These are phyloP conservation scores for Eucalyptus albens DNA, from an alignment of 345 rosid genomes.

Conservation along the genomic window DNA sequence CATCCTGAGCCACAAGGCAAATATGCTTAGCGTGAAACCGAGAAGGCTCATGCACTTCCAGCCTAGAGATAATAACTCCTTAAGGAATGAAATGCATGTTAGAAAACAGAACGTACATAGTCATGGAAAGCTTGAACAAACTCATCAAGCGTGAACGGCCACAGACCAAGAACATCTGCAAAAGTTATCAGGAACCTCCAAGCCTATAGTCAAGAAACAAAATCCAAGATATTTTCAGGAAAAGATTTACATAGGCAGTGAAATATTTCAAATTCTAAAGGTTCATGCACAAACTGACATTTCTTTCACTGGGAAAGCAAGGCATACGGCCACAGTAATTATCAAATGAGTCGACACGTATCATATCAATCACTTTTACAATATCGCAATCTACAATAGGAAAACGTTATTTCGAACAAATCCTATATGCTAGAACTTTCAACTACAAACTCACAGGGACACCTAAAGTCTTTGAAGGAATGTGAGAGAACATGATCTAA, in stretches of 20 bases:
- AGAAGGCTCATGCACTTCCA: neutral
- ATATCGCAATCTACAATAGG: neutral
- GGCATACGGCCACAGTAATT: neutral
- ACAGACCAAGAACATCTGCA: conserved; percentile 69
- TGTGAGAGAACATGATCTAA: neutral
- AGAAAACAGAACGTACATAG: conserved; percentile 30
- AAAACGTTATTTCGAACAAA: neutral
- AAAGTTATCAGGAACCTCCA: conserved; percentile 88
- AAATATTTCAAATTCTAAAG: neutral
- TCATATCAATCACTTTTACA: neutral
- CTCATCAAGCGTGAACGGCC: conserved; percentile 95
- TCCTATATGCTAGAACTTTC: neutral
- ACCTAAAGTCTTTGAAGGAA: neutral
- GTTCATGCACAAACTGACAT: neutral
- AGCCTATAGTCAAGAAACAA: conserved; percentile 28
- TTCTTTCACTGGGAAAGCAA: neutral
- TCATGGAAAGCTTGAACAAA: conserved; percentile 88
- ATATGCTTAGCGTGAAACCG: neutral
- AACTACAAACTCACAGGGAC: neutral
- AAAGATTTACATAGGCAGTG: neutral
- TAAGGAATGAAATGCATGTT: neutral
- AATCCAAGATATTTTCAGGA: neutral
- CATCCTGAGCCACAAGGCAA: conserved; percentile 34
- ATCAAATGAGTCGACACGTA: neutral
- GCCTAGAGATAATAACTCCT: neutral